phyloP scores from a whole-genome alignment of 2,329 filamentous ascomycete genomes.

The Colletotrichum trifolii region DNA sequence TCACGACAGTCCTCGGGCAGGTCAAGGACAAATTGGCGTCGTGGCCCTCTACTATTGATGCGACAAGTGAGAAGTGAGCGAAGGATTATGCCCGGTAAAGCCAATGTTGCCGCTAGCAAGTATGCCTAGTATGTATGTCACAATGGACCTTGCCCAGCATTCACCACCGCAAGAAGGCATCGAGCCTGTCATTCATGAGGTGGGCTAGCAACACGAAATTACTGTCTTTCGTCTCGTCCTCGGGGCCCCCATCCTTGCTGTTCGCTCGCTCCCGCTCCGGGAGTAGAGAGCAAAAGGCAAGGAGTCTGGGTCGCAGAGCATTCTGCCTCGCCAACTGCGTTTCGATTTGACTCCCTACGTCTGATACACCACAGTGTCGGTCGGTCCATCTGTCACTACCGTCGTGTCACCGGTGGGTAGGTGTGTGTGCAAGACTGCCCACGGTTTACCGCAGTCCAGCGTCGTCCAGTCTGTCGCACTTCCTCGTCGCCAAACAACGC shows the following conservation, averaged over 20 bases:
- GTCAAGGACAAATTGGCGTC: too few species aligned
- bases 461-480: neutral
- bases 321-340: neutral
- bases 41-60: too few species aligned
- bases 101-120: too few species aligned
- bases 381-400: constrained; percentile 30
- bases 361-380: constrained; percentile 27
- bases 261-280: constrained; percentile 13
- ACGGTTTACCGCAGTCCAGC: neutral
- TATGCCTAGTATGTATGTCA: too few species aligned
- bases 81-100: too few species aligned
- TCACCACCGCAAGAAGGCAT: too few species aligned
- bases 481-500: constrained; percentile 8
- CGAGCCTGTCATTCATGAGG: neutral
- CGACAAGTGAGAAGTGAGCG: too few species aligned
- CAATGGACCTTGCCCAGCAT: too few species aligned
- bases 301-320: neutral
- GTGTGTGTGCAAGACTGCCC: constrained; percentile 5
- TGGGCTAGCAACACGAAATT: neutral
- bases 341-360: constrained; percentile 4
- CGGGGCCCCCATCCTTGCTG: constrained; percentile 5
- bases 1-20: too few species aligned
- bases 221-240: constrained; percentile 9
- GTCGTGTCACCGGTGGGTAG: constrained; percentile 18
- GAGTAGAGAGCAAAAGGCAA: neutral